Evolutionary conservation across 768 basidiomycete species (phyloP), one percentile per base, ranked within the genome.

Genomic region (Termitomyces sp.): DNA sequence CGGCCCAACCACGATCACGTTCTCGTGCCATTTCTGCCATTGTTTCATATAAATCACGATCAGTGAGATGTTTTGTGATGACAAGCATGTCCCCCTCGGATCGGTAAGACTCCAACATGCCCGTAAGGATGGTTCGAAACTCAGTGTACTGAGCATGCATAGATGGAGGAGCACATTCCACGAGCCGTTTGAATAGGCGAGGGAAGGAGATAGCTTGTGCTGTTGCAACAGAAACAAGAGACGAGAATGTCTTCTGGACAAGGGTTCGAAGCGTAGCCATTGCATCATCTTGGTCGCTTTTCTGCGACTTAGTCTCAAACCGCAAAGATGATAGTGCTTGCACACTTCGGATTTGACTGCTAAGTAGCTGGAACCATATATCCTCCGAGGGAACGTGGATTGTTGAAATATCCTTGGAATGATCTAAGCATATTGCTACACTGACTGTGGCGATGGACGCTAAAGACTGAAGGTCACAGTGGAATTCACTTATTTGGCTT

Each of bases 101-200:
- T 41, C 89, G 85, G 74, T 98, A 98, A 2, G 93, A 89, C 67
- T 96, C 94, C 66, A 98, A 74, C 93, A 98, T 99, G n/a, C 93
- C 90, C 0, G 87, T 88, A 33, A 99, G 78, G 60, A 99, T 95
- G 12, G 85, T 82, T 48, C 93, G 82, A 72, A 98, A 96, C 72
- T 98, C 95, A 23, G 88, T 86, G 72, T 98, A 98, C 30, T 86
- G 84, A 13, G 86, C 83, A 36, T 84, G 81, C 26, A 80, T 76
- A 1, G 84, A 75, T 3, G 83, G 75, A 23, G 85, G 77, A 5
- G 85, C 79, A 2, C 88, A 83, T 64, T 93, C 87, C 43, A 98
- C 92, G 4, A 98, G 82, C 6, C 94, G 86, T 65, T 91, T 94
- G 82, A 99, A 96, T 9, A 99, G 77, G 20, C 85, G 84, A 26